Conservation (phyloP, 805 yeast genomes). For the Hanseniaspora occidentalis region DNA sequence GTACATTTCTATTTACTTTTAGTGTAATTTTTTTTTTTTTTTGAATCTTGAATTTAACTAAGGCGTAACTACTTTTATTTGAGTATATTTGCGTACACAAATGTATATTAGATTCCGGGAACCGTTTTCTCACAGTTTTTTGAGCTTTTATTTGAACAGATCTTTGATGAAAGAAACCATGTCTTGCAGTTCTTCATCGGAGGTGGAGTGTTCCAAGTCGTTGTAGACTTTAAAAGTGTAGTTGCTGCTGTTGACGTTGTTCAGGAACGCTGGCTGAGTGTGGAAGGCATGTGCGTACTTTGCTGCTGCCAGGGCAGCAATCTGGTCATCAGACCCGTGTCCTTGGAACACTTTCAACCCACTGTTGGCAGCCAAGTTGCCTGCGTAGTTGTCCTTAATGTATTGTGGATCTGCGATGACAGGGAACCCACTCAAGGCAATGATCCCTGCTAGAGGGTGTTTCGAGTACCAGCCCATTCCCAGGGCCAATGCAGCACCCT, state of each 20-base stretch:
- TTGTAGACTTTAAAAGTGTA: slow-evolving; percentile 42
- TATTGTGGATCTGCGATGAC: slow-evolving; percentile 21
- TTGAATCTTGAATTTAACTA: background rate
- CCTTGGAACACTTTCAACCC: slow-evolving; percentile 76
- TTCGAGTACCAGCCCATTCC: slow-evolving; percentile 44
- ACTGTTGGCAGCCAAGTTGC: slow-evolving; percentile 31
- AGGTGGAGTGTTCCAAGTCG: slow-evolving; percentile 58
- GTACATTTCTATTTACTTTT: slow-evolving; percentile 26
- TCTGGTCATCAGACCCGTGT: slow-evolving; percentile 72
- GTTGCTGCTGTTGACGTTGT: slow-evolving; percentile 20
- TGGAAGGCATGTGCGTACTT: slow-evolving; percentile 34
- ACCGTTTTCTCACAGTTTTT: background rate
- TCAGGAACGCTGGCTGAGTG: slow-evolving; percentile 11
- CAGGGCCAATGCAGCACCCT: slow-evolving; percentile 76
- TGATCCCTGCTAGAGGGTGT: slow-evolving; percentile 62
- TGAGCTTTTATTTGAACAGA: slow-evolving; percentile 1
- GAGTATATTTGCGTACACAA: background rate
- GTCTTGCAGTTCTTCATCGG: slow-evolving; percentile 52
- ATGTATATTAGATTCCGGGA: background rate
- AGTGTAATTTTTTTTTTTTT: slow-evolving; percentile 3
- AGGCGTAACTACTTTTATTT: background rate
- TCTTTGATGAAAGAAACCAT: slow-evolving; percentile 34
- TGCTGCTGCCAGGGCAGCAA: slow-evolving; percentile 30
- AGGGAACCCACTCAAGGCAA: slow-evolving; percentile 68
- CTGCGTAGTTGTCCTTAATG: slow-evolving; percentile 8